phyloP scores from a whole-genome alignment of 2,329 filamentous ascomycete genomes.

The Tolypocladium endophyticum region DNA sequence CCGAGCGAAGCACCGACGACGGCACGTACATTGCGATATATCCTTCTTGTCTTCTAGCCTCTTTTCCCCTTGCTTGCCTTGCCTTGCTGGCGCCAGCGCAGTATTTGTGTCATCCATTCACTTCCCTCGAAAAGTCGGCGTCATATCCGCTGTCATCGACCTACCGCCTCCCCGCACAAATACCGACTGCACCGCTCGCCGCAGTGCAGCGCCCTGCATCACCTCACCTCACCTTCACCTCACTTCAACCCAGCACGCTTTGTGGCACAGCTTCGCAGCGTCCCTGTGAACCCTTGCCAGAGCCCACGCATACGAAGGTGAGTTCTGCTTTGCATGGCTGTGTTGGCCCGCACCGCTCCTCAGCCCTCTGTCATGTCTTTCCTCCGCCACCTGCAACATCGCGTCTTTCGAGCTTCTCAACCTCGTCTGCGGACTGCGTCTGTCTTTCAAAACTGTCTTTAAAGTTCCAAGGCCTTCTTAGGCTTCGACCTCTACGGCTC shows the following conservation, averaged over 20 bases:
- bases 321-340: neutral
- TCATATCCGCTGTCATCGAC: neutral
- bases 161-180: neutral
- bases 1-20: neutral
- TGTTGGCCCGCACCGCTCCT: neutral
- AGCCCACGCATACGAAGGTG: neutral
- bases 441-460: neutral
- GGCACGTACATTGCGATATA: neutral
- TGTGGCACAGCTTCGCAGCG: neutral
- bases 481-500: neutral
- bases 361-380: neutral
- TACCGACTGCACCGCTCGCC: neutral
- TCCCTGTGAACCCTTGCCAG: neutral
- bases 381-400: neutral
- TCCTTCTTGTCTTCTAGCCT: neutral
- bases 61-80: neutral
- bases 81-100: neutral
- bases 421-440: neutral
- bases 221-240: neutral
- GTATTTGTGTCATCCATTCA: neutral
- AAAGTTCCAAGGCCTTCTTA: neutral
- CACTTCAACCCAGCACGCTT: neutral
- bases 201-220: neutral
- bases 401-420: neutral
- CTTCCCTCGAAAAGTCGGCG: neutral